Evolutionary conservation across 2,329 filamentous ascomycete species (phyloP).

Genomic region (Penicillium sp.): DNA sequence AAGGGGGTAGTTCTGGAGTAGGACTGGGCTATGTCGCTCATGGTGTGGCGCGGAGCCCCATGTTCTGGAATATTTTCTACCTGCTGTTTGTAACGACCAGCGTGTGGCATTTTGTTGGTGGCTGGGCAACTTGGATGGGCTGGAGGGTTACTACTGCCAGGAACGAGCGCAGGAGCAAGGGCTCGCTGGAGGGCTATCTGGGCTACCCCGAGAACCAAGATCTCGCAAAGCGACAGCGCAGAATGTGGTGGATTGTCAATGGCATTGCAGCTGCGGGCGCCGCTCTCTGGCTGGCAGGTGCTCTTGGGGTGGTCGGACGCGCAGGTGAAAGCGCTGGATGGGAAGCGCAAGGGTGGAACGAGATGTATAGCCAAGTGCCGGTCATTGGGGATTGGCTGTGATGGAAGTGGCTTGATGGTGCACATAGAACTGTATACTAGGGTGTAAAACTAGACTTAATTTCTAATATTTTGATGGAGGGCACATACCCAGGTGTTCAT

Average conservation of each 20-base stretch:
- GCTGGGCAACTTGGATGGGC: constrained; percentile 77
- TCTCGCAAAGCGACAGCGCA: constrained; percentile 54
- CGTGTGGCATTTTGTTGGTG: constrained; percentile 78
- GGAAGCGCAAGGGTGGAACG: constrained; percentile 77
- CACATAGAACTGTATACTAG: too few relatives aligned
- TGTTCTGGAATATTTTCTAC: constrained; percentile 68
- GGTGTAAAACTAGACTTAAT: too few relatives aligned
- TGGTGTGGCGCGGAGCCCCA: constrained; percentile 71
- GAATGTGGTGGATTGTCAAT: constrained; percentile 70
- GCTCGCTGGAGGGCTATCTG: constrained; percentile 33
- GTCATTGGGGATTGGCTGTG: constrained; percentile 54
- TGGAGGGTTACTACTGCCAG: constrained; percentile 43
- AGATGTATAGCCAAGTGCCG: constrained; percentile 63
- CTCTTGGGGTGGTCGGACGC: constrained; percentile 71
- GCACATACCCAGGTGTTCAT: too few relatives aligned
- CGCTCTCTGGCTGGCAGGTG: constrained; percentile 75
- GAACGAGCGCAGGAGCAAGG: constrained; percentile 29
- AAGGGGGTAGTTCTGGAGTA: constrained; percentile 83
- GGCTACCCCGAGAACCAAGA: constrained; percentile 51
- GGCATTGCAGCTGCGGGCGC: constrained; percentile 57
- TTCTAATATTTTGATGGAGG: not conserved
- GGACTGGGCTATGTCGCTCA: constrained; percentile 81
- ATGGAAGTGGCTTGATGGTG: constrained; percentile 8
- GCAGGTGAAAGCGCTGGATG: constrained; percentile 70
- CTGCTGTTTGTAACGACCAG: constrained; percentile 63